Percentiles rank a stretch among this genome's conserved stretches.
phyloP scores from a whole-genome alignment of 2,329 filamentous ascomycete genomes.

The Epichloe festucae region DNA sequence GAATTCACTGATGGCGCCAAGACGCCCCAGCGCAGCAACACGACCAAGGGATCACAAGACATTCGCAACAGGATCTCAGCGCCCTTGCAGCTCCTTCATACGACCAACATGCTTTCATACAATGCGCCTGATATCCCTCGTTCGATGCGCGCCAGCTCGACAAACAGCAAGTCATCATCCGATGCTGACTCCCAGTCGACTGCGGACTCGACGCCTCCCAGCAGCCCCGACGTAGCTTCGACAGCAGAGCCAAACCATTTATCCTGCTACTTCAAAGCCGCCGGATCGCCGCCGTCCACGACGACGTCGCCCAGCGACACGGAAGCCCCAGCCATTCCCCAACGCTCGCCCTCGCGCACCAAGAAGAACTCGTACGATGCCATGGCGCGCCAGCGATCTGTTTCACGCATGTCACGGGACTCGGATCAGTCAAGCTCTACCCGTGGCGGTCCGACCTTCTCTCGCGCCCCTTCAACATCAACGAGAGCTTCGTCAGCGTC shows the following conservation, averaged over 20 bases:
- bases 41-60: slow-evolving; percentile 30
- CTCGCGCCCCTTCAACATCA: slow-evolving; percentile 43
- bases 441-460: slow-evolving; percentile 43
- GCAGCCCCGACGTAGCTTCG: slow-evolving; percentile 53
- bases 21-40: slow-evolving; percentile 36
- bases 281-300: slow-evolving; percentile 29
- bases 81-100: slow-evolving; percentile 77
- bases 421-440: slow-evolving; percentile 40
- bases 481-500: slow-evolving; percentile 35
- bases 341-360: slow-evolving; percentile 73
- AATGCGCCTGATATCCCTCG: slow-evolving; percentile 72
- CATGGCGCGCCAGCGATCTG: slow-evolving; percentile 52
- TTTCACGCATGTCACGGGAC: slow-evolving; percentile 44
- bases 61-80: slow-evolving; percentile 68
- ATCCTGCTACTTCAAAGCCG: slow-evolving; percentile 51
- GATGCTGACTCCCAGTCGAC: slow-evolving; percentile 57
- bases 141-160: slow-evolving; percentile 36
- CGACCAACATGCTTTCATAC: slow-evolving; percentile 93
- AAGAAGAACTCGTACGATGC: slow-evolving; percentile 70
- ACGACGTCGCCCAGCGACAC: slow-evolving; percentile 18
- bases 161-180: slow-evolving; percentile 48
- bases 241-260: slow-evolving; percentile 53
- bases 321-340: slow-evolving; percentile 48
- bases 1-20: slow-evolving; percentile 29
- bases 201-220: slow-evolving; percentile 46